Evolutionary conservation across 768 basidiomycete species (phyloP), one percentile per base, ranked within the genome.

Genomic region (Termitomyces sp.): DNA sequence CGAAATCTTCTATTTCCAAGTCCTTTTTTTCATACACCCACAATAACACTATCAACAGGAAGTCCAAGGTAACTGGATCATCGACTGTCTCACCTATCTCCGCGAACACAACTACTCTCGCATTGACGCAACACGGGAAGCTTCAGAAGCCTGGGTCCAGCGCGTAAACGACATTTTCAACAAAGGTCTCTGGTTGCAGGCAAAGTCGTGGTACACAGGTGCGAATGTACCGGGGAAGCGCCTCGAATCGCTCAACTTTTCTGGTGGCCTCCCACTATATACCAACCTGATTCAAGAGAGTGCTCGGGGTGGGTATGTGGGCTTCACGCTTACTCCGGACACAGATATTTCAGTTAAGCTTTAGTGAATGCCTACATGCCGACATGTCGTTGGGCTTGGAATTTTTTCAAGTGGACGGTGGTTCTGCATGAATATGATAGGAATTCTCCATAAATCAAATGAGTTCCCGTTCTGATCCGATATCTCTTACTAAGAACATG

Each of bases 11-110:
- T 40, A 40, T 40, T 4, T 9, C 5, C 12, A 9, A 4, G 38
- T 40, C 40, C 5, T 5, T 40, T 14, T 40, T 40, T 14, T 40
- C 40, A 15, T 40, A 14, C 5, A 6, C 40, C 20, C 8, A 32
- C 29, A 40, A 32, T 56, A 20, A 57, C 10, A 14, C 11, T 25
- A 12, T 34, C 20, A 15, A 40, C 29, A 71, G 70, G 69, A 71
- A 62, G 49, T 68, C 29, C 69, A 70, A 63, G 62, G 68, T 20
- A 63, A 66, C 46, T 71, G 70, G 70, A 65, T 71, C 47, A 49
- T 66, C 31, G 53, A 70, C 50, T 69, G 61, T 43, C 58, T 71
- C 31, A 57, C 53, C 29, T 59, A 68, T 40, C 57, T 67, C 46
- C 63, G 65, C 20, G 40, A 67, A 32, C 61, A 67, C 62, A 25